Conservation (phyloP, 1,284 basidiomycete genomes). For the Pascua sp. region DNA sequence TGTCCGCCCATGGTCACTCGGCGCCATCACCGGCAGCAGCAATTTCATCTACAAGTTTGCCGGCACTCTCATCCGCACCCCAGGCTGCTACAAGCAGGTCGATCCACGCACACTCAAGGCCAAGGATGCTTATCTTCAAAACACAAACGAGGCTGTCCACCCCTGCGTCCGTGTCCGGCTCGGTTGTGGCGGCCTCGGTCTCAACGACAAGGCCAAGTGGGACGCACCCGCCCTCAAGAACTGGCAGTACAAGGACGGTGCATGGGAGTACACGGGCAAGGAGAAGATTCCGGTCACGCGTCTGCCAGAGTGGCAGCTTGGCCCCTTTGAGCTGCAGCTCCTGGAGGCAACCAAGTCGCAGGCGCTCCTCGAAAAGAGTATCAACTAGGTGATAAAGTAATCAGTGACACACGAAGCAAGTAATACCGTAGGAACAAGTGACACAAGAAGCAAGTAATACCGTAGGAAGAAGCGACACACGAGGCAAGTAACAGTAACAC, state of each 20-base stretch:
- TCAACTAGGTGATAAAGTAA: too few species aligned
- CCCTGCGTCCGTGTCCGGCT: not conserved
- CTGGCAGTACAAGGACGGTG: not conserved
- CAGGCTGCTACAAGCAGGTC: not conserved
- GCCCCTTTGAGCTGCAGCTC: conserved; percentile 1
- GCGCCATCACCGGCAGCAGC: conserved; percentile 1
- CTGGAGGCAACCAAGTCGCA: not conserved
- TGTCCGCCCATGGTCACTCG: conserved; percentile 1
- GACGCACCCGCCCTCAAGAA: conserved; percentile 2
- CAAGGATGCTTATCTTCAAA: not conserved
- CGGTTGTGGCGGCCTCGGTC: not conserved
- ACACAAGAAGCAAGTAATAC: too few species aligned
- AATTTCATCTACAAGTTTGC: conserved; percentile 2
- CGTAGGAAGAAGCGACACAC: too few species aligned
- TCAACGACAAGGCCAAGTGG: conserved; percentile 1
- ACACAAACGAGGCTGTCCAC: conserved; percentile 1
- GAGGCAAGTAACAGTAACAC: too few species aligned
- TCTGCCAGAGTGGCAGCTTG: not conserved
- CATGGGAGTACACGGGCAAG: conserved; percentile 1
- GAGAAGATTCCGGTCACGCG: not conserved
- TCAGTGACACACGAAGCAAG: too few species aligned
- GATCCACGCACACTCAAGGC: not conserved
- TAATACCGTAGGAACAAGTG: too few species aligned
- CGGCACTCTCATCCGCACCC: not conserved
- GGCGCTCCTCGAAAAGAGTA: not conserved